phyloP scores from a whole-genome alignment of 108 stramenopile species.

The Cyclotella baltica region DNA sequence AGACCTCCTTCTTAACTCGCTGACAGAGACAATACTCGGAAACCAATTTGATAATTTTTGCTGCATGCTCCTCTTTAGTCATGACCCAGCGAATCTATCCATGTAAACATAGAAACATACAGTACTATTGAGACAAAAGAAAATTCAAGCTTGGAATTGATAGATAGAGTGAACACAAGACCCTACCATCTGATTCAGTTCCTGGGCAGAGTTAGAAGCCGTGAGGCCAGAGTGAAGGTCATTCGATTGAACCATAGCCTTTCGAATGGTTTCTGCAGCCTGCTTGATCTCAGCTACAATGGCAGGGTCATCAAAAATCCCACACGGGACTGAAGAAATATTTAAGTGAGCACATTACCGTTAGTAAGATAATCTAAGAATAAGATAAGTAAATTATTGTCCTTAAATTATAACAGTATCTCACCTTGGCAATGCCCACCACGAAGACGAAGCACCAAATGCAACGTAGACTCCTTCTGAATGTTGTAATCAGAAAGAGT shows the following conservation, averaged over 20 bases:
- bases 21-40: slow-evolving; percentile 84
- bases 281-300: slow-evolving; percentile 68
- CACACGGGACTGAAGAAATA: slow-evolving; percentile 66
- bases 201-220: slow-evolving; percentile 46
- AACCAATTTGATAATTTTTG: slow-evolving; percentile 74
- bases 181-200: slow-evolving; percentile 72
- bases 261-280: slow-evolving; percentile 68
- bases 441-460: slow-evolving; percentile 95
- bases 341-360: too few relatives aligned
- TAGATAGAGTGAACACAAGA: background rate
- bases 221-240: slow-evolving; percentile 62
- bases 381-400: too few relatives aligned
- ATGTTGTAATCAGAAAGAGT: slow-evolving; percentile 95
- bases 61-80: slow-evolving; percentile 80
- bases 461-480: slow-evolving; percentile 96
- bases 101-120: too few relatives aligned
- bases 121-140: background rate
- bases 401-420: background rate
- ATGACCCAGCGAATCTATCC: slow-evolving; percentile 76
- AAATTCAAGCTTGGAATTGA: background rate
- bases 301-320: slow-evolving; percentile 85
- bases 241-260: slow-evolving; percentile 76
- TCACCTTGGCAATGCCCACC: slow-evolving; percentile 69
- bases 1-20: slow-evolving; percentile 77
- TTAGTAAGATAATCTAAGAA: too few relatives aligned